phyloP scores from a whole-genome alignment of 106 monocot genomes.

The Apostasia shenzhenica region DNA sequence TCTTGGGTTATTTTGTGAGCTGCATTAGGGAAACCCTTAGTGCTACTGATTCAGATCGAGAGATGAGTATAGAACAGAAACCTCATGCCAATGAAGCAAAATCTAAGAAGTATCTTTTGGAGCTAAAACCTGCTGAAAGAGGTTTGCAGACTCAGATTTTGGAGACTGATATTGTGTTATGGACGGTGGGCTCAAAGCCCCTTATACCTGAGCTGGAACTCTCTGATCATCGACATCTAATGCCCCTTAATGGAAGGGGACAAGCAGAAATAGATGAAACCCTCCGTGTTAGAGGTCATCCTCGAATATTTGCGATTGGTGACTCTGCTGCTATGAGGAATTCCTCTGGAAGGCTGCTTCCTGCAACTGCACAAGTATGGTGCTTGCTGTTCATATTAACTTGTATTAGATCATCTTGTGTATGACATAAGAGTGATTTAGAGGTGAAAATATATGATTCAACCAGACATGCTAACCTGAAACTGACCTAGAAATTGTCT shows the following conservation, averaged over 20 bases:
- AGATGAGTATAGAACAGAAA: conserved; percentile 9
- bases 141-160: conserved; percentile 52
- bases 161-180: conserved; percentile 83
- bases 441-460: too few relatives aligned
- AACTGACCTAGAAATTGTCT: too few relatives aligned
- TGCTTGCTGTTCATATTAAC: conserved; percentile 4
- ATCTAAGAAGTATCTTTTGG: conserved; percentile 45
- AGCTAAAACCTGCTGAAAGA: conserved; percentile 83
- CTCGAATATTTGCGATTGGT: conserved; percentile 90
- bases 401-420: not conserved
- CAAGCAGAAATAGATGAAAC: conserved; percentile 93
- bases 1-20: conserved; percentile 76
- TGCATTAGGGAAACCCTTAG: conserved; percentile 40
- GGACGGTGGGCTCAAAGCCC: conserved; percentile 90
- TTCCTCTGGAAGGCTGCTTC: conserved; percentile 63
- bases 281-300: conserved; percentile 88
- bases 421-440: too few relatives aligned
- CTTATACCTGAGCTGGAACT: conserved; percentile 51
- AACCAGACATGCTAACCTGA: too few relatives aligned
- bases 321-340: conserved; percentile 91
- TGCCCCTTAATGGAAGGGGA: conserved; percentile 77
- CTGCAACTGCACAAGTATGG: conserved; percentile 87
- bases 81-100: conserved; percentile 1
- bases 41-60: conserved; percentile 19
- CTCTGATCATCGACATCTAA: conserved; percentile 16